phyloP scores from a whole-genome alignment of 768 basidiomycete species.

The Naematelia encephala region DNA sequence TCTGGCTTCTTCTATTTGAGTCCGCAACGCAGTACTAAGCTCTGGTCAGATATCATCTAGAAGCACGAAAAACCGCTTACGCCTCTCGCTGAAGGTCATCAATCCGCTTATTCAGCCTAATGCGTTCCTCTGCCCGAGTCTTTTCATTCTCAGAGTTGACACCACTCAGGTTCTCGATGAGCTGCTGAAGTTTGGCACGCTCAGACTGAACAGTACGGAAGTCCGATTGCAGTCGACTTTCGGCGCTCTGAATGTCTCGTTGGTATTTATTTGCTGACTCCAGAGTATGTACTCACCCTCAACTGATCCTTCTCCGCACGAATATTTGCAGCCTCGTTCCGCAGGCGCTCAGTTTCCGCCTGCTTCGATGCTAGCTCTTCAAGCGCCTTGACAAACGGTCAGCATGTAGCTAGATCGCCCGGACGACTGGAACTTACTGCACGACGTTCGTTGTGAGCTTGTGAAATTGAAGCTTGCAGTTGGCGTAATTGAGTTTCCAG shows the following conservation, averaged over 20 bases:
- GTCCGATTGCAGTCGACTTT: conserved; percentile 76
- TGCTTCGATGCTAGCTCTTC: conserved; percentile 65
- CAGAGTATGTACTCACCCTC: conserved; percentile 60
- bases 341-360: conserved; percentile 67
- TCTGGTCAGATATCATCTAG: neutral
- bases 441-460: conserved; percentile 32
- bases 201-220: conserved; percentile 76
- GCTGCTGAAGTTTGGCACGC: conserved; percentile 76
- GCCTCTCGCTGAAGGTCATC: conserved; percentile 73
- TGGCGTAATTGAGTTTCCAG: conserved; percentile 33
- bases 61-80: conserved; percentile 54
- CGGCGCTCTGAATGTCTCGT: conserved; percentile 60
- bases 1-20: conserved; percentile 33
- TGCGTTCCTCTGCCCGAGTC: conserved; percentile 75
- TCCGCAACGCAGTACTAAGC: conserved; percentile 36
- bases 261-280: neutral
- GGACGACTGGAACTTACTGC: conserved; percentile 25
- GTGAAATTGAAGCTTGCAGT: conserved; percentile 27
- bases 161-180: conserved; percentile 83
- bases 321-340: conserved; percentile 81
- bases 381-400: conserved; percentile 53
- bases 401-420: neutral
- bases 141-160: conserved; percentile 86
- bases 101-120: conserved; percentile 73
- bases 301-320: conserved; percentile 90